Evolutionary conservation across 2,329 filamentous ascomycete species (phyloP), one percentile per base, ranked within the genome.

Genomic region (Endocalyx cinctus): DNA sequence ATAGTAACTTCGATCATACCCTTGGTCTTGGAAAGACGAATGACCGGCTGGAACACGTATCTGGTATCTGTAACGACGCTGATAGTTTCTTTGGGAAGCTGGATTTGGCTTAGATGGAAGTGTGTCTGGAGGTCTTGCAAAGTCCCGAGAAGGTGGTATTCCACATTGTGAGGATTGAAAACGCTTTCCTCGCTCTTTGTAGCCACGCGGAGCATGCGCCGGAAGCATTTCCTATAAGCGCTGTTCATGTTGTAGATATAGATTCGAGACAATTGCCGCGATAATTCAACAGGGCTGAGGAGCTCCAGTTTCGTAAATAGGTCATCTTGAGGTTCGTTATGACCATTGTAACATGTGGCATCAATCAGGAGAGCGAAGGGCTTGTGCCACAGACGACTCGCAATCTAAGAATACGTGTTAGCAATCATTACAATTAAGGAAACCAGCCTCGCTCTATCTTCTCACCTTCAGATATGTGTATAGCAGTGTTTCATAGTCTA

Each of bases 241-340:
- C 75, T 82, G 47, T 84, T 84, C 79, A 84, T 84, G 50, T 84
- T 84, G 57, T 84, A 84, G 12, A 84, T 67, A 43, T 84, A 84
- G 25, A 82, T 68, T 23, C 78, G 68, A 2, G 72, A 66, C 4
- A 84, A 60, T 38, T 79, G 74, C 32, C 66, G 67, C 2, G 72
- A 67, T 27, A 84, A 55, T 46, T 84, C 80, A 0, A 67, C 66
- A 0, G 80, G 79, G 4, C 75, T 78, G 4, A 84, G 65, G 10
- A 73, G 59, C 48, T 83, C 78, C 7, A 82, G 59, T 46, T 73
- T 80, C 33, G 73, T 74, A 48, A 83, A 79, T 2, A 84, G 58
- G 13, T 79, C 74, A 48, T 84, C 80, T 40, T 75, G 74, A 10
- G 78, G 72, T 43, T 84, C 79, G 35, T 74, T 78, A 38, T 78